Percentiles rank a stretch among this genome's conserved stretches.
Evolutionary conservation across 805 yeast species (phyloP).

Genomic region (Barnettozyma wickerhamii): DNA sequence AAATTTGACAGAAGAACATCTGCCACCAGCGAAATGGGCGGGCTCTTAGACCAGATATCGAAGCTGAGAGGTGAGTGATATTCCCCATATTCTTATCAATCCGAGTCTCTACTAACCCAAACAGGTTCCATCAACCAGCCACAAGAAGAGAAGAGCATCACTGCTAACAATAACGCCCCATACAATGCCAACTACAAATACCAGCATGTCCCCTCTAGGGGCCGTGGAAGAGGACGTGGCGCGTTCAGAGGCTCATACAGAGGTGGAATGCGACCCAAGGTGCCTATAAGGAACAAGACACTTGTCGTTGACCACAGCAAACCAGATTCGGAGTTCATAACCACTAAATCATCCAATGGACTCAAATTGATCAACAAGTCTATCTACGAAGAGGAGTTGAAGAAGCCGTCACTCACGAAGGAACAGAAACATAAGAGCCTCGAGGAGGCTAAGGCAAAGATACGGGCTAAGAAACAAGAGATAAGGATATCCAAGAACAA

Average conservation of each 20-base stretch:
- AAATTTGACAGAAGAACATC: background rate
- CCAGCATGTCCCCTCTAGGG: conserved; percentile 4
- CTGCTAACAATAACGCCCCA: conserved; percentile 8
- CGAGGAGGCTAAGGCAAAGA: conserved; percentile 14
- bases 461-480: conserved; percentile 18
- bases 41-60: conserved; percentile 18
- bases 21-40: background rate
- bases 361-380: conserved; percentile 35
- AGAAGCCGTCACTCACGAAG: conserved; percentile 18
- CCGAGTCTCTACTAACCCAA: conserved; percentile 3
- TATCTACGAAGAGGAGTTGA: conserved; percentile 31
- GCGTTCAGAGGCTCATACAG: background rate
- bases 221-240: conserved; percentile 15
- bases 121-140: conserved; percentile 19
- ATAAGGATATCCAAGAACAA: conserved; percentile 27
- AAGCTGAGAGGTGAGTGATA: conserved; percentile 18
- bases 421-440: conserved; percentile 23
- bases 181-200: conserved; percentile 5
- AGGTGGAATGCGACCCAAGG: conserved; percentile 12
- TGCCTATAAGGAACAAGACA: conserved; percentile 25
- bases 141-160: conserved; percentile 11
- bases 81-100: too few relatives aligned
- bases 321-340: conserved; percentile 24
- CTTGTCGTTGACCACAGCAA: conserved; percentile 27
- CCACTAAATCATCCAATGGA: conserved; percentile 32